Evolutionary conservation across 345 rosid species (phyloP).

Genomic region (Gossypium thurberi): DNA sequence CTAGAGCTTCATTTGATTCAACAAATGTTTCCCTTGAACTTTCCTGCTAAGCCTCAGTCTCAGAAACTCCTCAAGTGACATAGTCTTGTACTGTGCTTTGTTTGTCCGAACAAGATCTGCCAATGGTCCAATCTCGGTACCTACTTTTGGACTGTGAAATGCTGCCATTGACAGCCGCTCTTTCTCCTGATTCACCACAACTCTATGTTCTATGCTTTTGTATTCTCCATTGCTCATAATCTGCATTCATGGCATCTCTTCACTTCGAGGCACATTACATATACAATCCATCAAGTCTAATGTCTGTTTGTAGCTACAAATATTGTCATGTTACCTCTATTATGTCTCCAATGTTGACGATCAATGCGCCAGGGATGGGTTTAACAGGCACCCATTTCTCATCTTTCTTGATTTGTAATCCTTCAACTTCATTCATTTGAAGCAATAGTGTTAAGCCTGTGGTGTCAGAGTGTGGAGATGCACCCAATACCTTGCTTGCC

Average conservation of each 20-base stretch:
- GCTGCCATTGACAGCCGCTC: not conserved
- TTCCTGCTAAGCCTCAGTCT: constrained; percentile 14
- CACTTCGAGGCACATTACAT: not conserved
- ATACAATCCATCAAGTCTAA: not conserved
- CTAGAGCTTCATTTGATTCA: constrained; percentile 22
- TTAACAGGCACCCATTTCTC: constrained; percentile 31
- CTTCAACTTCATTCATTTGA: constrained; percentile 23
- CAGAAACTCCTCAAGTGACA: constrained; percentile 5
- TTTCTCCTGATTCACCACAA: not conserved
- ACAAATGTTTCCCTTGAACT: constrained; percentile 28
- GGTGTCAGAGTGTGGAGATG: constrained; percentile 31
- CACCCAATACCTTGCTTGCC: constrained; percentile 16
- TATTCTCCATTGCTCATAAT: constrained; percentile 12
- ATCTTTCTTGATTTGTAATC: constrained; percentile 27
- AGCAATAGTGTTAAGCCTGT: constrained; percentile 29
- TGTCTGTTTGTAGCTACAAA: not conserved
- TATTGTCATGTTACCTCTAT: constrained; percentile 30
- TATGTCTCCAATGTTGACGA: constrained; percentile 38
- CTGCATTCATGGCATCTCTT: not conserved
- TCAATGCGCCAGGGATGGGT: constrained; percentile 26
- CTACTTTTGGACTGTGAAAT: not conserved
- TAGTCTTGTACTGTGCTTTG: constrained; percentile 17
- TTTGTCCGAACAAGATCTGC: constrained; percentile 9
- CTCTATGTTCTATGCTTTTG: constrained; percentile 15
- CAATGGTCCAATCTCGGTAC: constrained; percentile 18